phyloP scores from a whole-genome alignment of 1,284 basidiomycete species.

The Serendipita sp. region DNA sequence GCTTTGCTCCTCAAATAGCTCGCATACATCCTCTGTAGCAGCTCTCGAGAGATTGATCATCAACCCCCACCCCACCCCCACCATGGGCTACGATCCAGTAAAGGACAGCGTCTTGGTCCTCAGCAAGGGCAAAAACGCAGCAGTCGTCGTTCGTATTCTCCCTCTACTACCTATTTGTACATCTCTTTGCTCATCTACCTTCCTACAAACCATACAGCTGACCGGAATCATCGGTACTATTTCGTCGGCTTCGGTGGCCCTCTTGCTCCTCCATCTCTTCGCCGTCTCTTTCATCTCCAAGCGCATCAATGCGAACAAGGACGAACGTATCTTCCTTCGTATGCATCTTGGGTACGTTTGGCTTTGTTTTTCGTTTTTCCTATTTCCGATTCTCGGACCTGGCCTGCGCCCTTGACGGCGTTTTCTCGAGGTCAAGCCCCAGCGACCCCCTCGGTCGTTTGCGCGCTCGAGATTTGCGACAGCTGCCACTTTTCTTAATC shows the following conservation, averaged over 20 bases:
- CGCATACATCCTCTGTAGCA: too few relatives aligned
- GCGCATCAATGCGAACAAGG: conserved; percentile 1
- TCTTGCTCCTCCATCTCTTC: conserved; percentile 8
- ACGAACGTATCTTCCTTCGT: conserved; percentile 6
- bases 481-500: too few relatives aligned
- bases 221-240: neutral
- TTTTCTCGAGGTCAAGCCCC: too few relatives aligned
- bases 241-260: neutral
- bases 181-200: neutral
- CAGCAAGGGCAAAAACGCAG: neutral
- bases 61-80: too few relatives aligned
- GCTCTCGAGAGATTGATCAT: too few relatives aligned
- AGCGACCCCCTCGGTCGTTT: too few relatives aligned
- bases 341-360: conserved; percentile 6
- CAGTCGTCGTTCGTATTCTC: conserved; percentile 7
- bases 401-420: neutral
- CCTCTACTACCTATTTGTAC: neutral
- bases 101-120: neutral
- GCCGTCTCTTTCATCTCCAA: conserved; percentile 1
- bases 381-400: neutral
- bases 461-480: too few relatives aligned
- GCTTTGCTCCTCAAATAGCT: conserved; percentile 12
- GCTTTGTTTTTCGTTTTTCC: neutral
- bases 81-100: too few relatives aligned
- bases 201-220: neutral